Evolutionary conservation across 2,329 filamentous ascomycete species (phyloP).

Genomic region (Colletotrichum incanum): DNA sequence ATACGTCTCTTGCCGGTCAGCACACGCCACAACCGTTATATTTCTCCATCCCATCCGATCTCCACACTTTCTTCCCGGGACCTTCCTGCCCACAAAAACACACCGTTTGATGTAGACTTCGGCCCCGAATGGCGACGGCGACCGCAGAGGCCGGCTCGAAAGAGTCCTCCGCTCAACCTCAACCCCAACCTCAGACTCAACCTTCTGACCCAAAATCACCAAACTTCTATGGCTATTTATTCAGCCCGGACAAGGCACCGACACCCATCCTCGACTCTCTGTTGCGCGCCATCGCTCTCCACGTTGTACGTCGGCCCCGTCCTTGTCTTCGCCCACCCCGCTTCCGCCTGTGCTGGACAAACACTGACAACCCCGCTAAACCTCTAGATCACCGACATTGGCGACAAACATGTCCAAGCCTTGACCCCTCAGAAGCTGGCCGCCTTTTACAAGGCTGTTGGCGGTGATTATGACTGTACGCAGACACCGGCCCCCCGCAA

Average conservation of each 20-base stretch:
- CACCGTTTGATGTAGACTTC: constrained; percentile 37
- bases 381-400: constrained; percentile 69
- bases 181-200: constrained; percentile 15
- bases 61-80: constrained; percentile 26
- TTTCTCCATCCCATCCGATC: constrained; percentile 26
- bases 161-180: constrained; percentile 40
- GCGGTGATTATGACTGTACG: constrained; percentile 81
- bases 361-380: constrained; percentile 45
- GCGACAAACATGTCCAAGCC: constrained; percentile 67
- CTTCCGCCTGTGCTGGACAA: constrained; percentile 40
- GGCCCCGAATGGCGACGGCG: constrained; percentile 43
- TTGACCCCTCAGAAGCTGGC: constrained; percentile 80
- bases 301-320: constrained; percentile 73
- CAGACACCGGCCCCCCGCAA: constrained; percentile 11
- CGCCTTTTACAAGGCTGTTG: constrained; percentile 82
- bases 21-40: constrained; percentile 34
- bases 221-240: constrained; percentile 76
- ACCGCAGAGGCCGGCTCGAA: constrained; percentile 44
- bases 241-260: constrained; percentile 77
- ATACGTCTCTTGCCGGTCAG: constrained; percentile 21
- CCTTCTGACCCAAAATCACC: constrained; percentile 22
- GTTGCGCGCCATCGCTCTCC: constrained; percentile 76
- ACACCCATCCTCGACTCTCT: constrained; percentile 78
- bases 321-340: constrained; percentile 10
- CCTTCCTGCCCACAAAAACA: constrained; percentile 34